Evolutionary conservation across 768 basidiomycete genomes (phyloP).

Genomic region (Crucibulum laeve): DNA sequence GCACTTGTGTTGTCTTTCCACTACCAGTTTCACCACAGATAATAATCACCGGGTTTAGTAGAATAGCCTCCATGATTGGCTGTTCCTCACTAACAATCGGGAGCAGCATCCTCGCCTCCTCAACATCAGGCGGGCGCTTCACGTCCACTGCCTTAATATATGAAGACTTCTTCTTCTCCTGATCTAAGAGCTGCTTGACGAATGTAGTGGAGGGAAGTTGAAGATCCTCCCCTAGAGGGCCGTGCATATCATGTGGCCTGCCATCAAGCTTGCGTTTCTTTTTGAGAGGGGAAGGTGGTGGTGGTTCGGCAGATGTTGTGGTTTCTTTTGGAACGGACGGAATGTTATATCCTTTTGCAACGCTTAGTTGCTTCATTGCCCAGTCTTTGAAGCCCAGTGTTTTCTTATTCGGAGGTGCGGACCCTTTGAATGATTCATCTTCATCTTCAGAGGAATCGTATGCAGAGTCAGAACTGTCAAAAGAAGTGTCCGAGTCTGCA

Average conservation of each 20-base stretch:
- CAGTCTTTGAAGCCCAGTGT: constrained; percentile 77
- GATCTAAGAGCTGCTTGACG: constrained; percentile 39
- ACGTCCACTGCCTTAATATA: constrained; percentile 48
- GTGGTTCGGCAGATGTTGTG: constrained; percentile 5
- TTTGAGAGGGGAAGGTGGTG: constrained; percentile 21
- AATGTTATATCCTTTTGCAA: constrained; percentile 33
- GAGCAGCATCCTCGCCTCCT: constrained; percentile 71
- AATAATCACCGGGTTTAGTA: constrained; percentile 82
- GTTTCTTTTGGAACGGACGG: constrained; percentile 13
- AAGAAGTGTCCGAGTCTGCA: constrained; percentile 58
- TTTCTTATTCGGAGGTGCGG: constrained; percentile 28
- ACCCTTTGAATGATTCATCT: constrained; percentile 13
- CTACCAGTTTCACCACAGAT: constrained; percentile 94
- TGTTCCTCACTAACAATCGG: constrained; percentile 95
- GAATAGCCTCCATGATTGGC: constrained; percentile 86
- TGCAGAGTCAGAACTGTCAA: constrained; percentile 78
- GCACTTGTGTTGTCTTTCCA: constrained; percentile 97
- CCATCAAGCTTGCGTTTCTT: constrained; percentile 48
- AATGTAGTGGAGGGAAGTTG: constrained; percentile 65
- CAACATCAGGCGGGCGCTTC: constrained; percentile 62
- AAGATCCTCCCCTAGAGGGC: constrained; percentile 76
- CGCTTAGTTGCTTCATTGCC: constrained; percentile 75
- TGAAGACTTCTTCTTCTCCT: constrained; percentile 10
- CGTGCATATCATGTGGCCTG: constrained; percentile 45
- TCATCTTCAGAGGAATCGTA: constrained; percentile 39